Percentiles rank a stretch among this genome's conserved stretches.
Evolutionary conservation across 2,329 filamentous ascomycete species (phyloP).

Genomic region (Diaporthe helianthi): DNA sequence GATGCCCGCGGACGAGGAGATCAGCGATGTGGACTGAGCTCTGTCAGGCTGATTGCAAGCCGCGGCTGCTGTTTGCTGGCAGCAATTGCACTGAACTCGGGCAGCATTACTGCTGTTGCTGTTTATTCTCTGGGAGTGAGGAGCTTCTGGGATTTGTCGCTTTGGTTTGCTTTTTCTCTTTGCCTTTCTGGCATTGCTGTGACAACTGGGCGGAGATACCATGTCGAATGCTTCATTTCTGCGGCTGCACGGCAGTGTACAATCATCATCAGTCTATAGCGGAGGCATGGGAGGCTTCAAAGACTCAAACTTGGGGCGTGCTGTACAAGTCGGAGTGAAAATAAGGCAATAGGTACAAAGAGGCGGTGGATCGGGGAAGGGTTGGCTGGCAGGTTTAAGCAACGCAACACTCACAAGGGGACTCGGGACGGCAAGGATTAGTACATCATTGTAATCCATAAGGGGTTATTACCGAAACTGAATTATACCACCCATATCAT

Average conservation of each 20-base stretch:
- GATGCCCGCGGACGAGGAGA: constrained; percentile 43
- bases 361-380: background rate
- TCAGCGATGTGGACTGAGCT: constrained; percentile 42
- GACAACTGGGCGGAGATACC: constrained; percentile 7
- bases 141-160: background rate
- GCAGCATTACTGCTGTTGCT: background rate
- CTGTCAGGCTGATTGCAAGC: background rate
- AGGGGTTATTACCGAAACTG: constrained; percentile 19
- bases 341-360: background rate
- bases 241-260: background rate
- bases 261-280: background rate
- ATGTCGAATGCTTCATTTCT: background rate
- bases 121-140: background rate
- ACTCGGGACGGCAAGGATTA: background rate
- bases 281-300: background rate
- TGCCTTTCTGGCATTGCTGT: background rate
- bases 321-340: background rate
- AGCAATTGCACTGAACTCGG: background rate
- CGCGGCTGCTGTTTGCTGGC: background rate
- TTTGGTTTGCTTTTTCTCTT: constrained; percentile 9
- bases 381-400: background rate
- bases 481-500: constrained; percentile 12
- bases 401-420: constrained; percentile 2
- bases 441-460: constrained; percentile 28
- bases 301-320: background rate